Percentiles rank a stretch among this genome's conserved stretches.
These are phyloP conservation scores for Candida piceae DNA, from an alignment of 805 yeast genomes.

Conservation along the genomic window DNA sequence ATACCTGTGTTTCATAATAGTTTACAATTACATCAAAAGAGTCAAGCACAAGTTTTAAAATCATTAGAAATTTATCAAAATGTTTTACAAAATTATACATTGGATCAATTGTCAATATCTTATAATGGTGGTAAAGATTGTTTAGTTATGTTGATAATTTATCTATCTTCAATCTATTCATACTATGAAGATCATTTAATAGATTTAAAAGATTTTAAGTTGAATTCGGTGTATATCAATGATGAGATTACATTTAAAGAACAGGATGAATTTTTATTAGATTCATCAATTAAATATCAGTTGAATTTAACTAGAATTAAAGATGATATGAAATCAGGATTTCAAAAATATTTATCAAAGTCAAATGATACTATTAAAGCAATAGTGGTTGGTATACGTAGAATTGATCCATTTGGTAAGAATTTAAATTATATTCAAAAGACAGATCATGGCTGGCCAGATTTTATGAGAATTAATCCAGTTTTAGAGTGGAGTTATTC, in stretches of 20 bases:
- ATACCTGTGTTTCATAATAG: constrained; percentile 14
- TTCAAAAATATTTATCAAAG: constrained; percentile 48
- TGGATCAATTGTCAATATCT: constrained; percentile 64
- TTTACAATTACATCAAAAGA: constrained; percentile 11
- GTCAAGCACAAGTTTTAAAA: constrained; percentile 22
- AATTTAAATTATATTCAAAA: constrained; percentile 53
- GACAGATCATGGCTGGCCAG: constrained; percentile 93
- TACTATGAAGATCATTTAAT: constrained; percentile 11
- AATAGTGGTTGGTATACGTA: constrained; percentile 81
- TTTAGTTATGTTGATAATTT: constrained; percentile 74
- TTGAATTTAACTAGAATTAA: constrained; percentile 43
- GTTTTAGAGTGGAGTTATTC: constrained; percentile 81
- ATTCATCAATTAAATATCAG: constrained; percentile 49
- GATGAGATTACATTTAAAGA: constrained; percentile 69
- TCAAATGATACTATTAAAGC: constrained; percentile 41
- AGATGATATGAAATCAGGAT: constrained; percentile 60
- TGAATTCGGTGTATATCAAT: constrained; percentile 65
- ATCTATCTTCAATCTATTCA: constrained; percentile 48
- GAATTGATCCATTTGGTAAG: constrained; percentile 81
- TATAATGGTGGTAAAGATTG: constrained; percentile 98
- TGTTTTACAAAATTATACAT: constrained; percentile 17
- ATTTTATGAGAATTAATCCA: constrained; percentile 79
- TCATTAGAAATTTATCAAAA: constrained; percentile 16
- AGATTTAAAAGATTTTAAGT: constrained; percentile 18
- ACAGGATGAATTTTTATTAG: constrained; percentile 58